Evolutionary conservation across 108 stramenopile genomes (phyloP), one percentile per base, ranked within the genome.

Genomic region (Nitzschia sp.): DNA sequence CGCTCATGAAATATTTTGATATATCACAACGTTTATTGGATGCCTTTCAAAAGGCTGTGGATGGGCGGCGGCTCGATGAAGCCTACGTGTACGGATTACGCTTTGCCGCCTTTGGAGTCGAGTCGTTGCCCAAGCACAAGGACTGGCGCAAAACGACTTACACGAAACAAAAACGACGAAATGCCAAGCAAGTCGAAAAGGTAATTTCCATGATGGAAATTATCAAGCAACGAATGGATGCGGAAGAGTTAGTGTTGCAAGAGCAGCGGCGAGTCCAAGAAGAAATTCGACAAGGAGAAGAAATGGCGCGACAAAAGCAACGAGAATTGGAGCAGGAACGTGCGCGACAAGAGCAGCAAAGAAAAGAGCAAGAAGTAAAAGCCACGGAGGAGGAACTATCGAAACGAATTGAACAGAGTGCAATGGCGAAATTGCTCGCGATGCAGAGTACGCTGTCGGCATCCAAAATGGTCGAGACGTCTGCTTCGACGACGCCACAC

Each of bases 1-100:
- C 88, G 32, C 82, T 89, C 8, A 33, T 53, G 4, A 81, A 74
- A 54, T 89, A 89, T 62, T 82, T 82, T 45, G 68, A 67, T 45
- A 70, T 85, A 29, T 69, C 83, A 9, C 76, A 86, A 34, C 83
- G 75, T 25, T 73, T 89, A 28, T 46, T 88, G 38, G 64, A 57
- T 38, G 71, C 75, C 42, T 88, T 88, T 64, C 80, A 83, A 62
- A 3, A 54, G 17, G 76, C 80, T 31, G 63, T 85, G 2, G 70
- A 76, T 35, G 60, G 49, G 8, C 69, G 75, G 6, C 71, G 72
- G 17, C 45, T 86, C 36, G 85, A 89, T 46, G 83, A 82, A 48
- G 88, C 85, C 25, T 89, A 85, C 51, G 71, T 89, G 18, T 83
- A 80, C 60, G 88, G 88, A 25, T 35, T 82, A 19, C 65, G 88